Percentiles rank a stretch among this genome's conserved stretches.
phyloP scores from a whole-genome alignment of 129 eudicot genomes.

The Gnaphalium uliginosum region DNA sequence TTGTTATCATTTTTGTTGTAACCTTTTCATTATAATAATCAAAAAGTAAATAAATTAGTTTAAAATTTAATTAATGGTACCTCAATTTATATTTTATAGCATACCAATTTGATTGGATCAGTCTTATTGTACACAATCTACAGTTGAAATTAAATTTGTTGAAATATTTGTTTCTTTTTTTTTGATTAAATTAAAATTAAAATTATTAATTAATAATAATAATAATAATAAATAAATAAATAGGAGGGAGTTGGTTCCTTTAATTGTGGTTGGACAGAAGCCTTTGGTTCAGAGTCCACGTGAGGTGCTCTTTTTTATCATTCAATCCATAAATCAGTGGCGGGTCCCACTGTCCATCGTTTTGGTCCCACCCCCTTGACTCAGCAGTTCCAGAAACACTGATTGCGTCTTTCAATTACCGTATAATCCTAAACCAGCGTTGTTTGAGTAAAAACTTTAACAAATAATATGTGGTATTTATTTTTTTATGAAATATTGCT shows the following conservation, averaged over 20 bases:
- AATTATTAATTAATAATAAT: background rate
- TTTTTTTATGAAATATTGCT: too few species aligned
- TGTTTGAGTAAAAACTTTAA: constrained; percentile 2
- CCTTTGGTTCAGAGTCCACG: constrained; percentile 97
- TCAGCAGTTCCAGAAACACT: constrained; percentile 27
- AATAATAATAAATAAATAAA: background rate
- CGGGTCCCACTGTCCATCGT: constrained; percentile 37
- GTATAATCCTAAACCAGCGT: constrained; percentile 20
- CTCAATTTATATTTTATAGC: background rate
- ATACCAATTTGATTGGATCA: background rate
- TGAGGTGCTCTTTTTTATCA: constrained; percentile 99
- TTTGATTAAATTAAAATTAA: background rate
- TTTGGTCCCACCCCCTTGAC: constrained; percentile 33
- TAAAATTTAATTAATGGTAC: background rate
- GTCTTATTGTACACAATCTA: too few species aligned
- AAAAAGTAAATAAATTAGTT: background rate
- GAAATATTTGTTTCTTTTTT: background rate
- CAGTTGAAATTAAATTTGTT: background rate
- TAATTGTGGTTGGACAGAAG: constrained; percentile 78
- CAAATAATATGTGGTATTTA: too few species aligned
- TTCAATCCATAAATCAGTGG: constrained; percentile 89
- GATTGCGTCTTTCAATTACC: constrained; percentile 23
- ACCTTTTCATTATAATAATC: constrained; percentile 20
- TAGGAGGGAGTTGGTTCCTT: constrained; percentile 37
- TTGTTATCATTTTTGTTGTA: constrained; percentile 24